Percentiles rank a stretch among this genome's conserved stretches.
These are phyloP conservation scores for Aspergillus clavatus DNA, from an alignment of 2,329 filamentous ascomycete species.

Conservation along the genomic window DNA sequence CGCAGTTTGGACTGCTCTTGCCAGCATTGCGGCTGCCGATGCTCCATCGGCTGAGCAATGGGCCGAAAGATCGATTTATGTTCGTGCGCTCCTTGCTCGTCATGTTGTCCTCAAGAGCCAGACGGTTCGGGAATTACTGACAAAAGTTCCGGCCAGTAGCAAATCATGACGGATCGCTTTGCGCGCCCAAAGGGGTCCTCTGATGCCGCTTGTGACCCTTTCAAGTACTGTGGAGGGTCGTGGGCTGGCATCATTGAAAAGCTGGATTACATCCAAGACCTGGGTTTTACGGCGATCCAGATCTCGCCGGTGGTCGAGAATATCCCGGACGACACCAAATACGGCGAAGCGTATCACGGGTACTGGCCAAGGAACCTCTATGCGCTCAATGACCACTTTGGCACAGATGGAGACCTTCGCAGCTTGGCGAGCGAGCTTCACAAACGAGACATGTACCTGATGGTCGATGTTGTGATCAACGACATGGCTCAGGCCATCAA, in stretches of 20 bases:
- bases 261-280: constrained; percentile 45
- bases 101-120: background rate
- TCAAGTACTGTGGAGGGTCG: constrained; percentile 56
- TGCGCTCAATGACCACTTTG: constrained; percentile 44
- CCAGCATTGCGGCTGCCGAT: constrained; percentile 2
- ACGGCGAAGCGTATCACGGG: constrained; percentile 44
- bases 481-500: constrained; percentile 18
- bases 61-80: constrained; percentile 54
- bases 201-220: constrained; percentile 9
- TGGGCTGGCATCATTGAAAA: constrained; percentile 54
- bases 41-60: constrained; percentile 31
- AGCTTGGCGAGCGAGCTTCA: constrained; percentile 42
- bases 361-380: constrained; percentile 47
- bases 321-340: constrained; percentile 28
- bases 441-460: constrained; percentile 44
- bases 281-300: constrained; percentile 41
- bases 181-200: constrained; percentile 44
- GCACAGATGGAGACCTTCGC: constrained; percentile 41
- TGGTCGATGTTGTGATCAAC: constrained; percentile 48
- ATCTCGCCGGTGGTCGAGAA: constrained; percentile 37
- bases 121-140: background rate
- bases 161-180: constrained; percentile 55
- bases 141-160: constrained; percentile 20
- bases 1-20: constrained; percentile 1
- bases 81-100: background rate